A percentile compares a stretch with the other conserved stretches of the same genome.
phyloP scores from a whole-genome alignment of 768 basidiomycete genomes.

The Dictyophora rubrovolvata region DNA sequence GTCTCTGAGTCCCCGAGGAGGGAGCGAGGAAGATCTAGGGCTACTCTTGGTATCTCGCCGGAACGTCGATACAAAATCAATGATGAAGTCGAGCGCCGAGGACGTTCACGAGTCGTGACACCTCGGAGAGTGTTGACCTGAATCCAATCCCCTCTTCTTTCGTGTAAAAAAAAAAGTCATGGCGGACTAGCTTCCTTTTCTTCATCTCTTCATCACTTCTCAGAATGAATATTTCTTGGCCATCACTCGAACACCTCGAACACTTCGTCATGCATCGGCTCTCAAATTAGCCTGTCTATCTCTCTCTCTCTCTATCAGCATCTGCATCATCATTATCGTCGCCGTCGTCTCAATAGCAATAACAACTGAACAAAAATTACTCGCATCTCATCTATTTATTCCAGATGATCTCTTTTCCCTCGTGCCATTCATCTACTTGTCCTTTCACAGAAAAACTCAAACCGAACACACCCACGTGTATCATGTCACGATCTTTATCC shows the following conservation, averaged over 20 bases:
- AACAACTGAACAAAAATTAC: too few species aligned
- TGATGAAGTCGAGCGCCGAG: neutral
- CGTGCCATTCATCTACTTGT: too few species aligned
- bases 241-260: neutral
- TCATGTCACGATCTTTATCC: neutral
- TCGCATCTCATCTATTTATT: too few species aligned
- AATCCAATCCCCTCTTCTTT: neutral
- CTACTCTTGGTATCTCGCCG: neutral
- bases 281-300: neutral
- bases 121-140: neutral
- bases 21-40: neutral
- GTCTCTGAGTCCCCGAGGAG: neutral
- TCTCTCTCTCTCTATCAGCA: neutral
- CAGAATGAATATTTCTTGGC: neutral
- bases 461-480: neutral
- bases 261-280: too few species aligned
- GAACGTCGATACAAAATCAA: neutral
- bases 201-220: neutral
- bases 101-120: conserved; percentile 5
- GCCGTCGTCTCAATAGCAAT: too few species aligned
- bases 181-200: neutral
- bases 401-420: too few species aligned
- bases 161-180: neutral
- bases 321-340: neutral
- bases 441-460: too few species aligned